A percentile compares a stretch with the other conserved stretches of the same genome.
These are phyloP conservation scores for Aspergillus nidulans DNA, from an alignment of 495 filamentous ascomycete species.

Conservation along the genomic window DNA sequence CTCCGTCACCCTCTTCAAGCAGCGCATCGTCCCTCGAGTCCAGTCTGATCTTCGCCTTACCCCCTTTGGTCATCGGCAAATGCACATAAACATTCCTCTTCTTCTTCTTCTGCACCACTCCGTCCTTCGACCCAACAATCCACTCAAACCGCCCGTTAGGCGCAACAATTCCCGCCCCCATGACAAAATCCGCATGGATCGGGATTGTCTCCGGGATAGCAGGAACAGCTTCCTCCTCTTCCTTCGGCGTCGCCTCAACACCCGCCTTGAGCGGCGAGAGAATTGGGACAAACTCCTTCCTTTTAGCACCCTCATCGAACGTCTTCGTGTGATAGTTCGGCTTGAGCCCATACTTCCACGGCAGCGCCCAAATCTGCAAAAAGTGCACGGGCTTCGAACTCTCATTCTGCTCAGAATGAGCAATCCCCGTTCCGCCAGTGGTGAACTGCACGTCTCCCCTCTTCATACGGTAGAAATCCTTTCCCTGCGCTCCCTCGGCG, in stretches of 20 bases:
- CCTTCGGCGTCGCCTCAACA: slow-evolving; percentile 47
- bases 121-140: slow-evolving; percentile 51
- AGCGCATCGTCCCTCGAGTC: slow-evolving; percentile 58
- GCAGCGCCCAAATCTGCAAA: slow-evolving; percentile 76
- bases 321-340: slow-evolving; percentile 67
- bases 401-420: slow-evolving; percentile 74
- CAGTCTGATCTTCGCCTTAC: slow-evolving; percentile 61
- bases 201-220: slow-evolving; percentile 61
- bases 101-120: slow-evolving; percentile 34
- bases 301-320: slow-evolving; percentile 65
- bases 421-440: slow-evolving; percentile 71
- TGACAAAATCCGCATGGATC: slow-evolving; percentile 74
- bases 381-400: slow-evolving; percentile 63
- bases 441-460: slow-evolving; percentile 82
- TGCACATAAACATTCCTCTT: slow-evolving; percentile 72
- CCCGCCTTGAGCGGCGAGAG: slow-evolving; percentile 67
- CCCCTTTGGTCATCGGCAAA: slow-evolving; percentile 67
- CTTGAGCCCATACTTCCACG: slow-evolving; percentile 62
- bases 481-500: slow-evolving; percentile 44
- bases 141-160: slow-evolving; percentile 53
- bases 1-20: slow-evolving; percentile 69
- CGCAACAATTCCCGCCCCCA: slow-evolving; percentile 65
- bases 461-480: slow-evolving; percentile 65
- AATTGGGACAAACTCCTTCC: slow-evolving; percentile 61
- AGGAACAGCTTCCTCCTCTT: slow-evolving; percentile 56